These are phyloP conservation scores for Tolypocladium cylindrosporum DNA, from an alignment of 2,329 filamentous ascomycete species.

Conservation along the genomic window DNA sequence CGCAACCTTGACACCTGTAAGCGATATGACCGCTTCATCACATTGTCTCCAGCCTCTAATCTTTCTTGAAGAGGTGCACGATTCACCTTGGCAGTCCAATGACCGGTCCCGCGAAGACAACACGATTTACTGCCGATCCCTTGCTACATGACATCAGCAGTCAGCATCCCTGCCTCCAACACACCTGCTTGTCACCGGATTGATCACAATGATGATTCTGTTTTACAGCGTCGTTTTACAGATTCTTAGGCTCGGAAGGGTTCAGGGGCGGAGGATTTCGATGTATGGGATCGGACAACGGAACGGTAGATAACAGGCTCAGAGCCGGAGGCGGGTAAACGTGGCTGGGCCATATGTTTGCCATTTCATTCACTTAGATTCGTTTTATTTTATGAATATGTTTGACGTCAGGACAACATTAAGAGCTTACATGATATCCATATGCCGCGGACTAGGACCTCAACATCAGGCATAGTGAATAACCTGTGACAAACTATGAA, in stretches of 20 bases:
- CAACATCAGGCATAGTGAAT: no score
- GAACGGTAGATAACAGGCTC: background rate
- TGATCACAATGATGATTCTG: no score
- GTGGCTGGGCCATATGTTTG: background rate
- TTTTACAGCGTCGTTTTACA: no score
- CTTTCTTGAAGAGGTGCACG: background rate
- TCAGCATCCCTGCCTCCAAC: background rate
- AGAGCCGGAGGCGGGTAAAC: background rate
- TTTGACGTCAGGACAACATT: background rate
- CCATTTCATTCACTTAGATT: background rate
- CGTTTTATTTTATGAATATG: background rate
- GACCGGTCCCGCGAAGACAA: background rate
- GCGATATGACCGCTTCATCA: background rate
- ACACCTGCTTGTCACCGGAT: background rate
- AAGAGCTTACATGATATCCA: background rate
- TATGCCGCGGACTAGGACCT: background rate
- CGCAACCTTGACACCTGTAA: background rate
- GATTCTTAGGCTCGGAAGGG: background rate
- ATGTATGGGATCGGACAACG: background rate
- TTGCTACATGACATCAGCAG: background rate
- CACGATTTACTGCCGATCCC: background rate
- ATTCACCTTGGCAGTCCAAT: background rate
- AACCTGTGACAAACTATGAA: no score
- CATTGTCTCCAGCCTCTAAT: background rate
- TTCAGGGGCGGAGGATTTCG: background rate